Evolutionary conservation across 1,284 basidiomycete species (phyloP).

Genomic region (Volvariella volvacea): DNA sequence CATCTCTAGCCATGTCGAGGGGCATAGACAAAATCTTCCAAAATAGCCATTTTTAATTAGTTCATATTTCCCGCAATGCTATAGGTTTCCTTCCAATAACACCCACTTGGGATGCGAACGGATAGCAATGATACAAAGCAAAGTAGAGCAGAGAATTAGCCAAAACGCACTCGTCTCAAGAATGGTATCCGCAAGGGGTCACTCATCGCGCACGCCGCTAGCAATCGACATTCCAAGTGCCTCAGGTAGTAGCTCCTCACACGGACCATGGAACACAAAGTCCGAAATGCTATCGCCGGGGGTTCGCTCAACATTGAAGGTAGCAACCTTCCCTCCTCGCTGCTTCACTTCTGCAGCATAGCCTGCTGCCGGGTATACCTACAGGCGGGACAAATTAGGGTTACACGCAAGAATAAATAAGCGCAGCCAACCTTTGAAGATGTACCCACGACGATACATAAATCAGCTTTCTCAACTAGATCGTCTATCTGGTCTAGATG

Average conservation of each 20-base stretch:
- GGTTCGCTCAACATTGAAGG: slow-evolving; percentile 53
- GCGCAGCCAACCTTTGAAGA: slow-evolving; percentile 45
- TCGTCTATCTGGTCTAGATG: slow-evolving; percentile 36
- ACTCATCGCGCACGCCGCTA: too few species aligned
- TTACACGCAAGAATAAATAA: background rate
- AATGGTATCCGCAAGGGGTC: too few species aligned
- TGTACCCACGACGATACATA: slow-evolving; percentile 60
- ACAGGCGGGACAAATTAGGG: background rate
- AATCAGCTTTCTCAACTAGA: slow-evolving; percentile 42
- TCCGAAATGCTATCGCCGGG: slow-evolving; percentile 35
- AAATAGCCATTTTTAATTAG: too few species aligned
- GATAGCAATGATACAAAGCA: too few species aligned
- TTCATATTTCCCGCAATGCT: too few species aligned
- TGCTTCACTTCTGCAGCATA: slow-evolving; percentile 26
- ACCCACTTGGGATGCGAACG: too few species aligned
- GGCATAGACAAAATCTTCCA: too few species aligned
- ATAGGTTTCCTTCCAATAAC: too few species aligned
- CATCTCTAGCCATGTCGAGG: too few species aligned
- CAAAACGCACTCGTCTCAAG: too few species aligned
- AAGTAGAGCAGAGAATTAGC: too few species aligned
- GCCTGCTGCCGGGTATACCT: slow-evolving; percentile 35
- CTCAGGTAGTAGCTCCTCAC: slow-evolving; percentile 36
- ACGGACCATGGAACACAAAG: slow-evolving; percentile 42
- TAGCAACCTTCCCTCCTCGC: slow-evolving; percentile 39
- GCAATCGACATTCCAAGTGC: slow-evolving; percentile 20